A percentile compares a stretch with the other conserved stretches of the same genome.
phyloP scores from a whole-genome alignment of 768 basidiomycete genomes.

The Boletus fagicola region DNA sequence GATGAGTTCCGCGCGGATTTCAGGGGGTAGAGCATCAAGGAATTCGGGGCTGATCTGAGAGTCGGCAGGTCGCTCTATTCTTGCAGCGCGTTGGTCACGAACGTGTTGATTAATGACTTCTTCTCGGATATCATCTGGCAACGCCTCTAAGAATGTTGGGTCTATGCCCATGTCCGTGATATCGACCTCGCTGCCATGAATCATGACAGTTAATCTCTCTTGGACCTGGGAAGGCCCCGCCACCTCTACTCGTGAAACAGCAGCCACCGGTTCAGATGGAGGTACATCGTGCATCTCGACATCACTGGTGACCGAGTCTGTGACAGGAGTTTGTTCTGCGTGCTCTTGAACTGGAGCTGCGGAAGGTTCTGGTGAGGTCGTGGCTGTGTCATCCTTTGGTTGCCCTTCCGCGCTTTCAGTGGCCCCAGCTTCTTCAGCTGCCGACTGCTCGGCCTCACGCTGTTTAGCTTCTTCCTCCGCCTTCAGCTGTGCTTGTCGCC shows the following conservation, averaged over 20 bases:
- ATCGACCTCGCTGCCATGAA: slow-evolving; percentile 91
- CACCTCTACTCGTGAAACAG: slow-evolving; percentile 17
- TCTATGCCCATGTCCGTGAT: slow-evolving; percentile 99
- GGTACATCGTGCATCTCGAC: slow-evolving; percentile 50
- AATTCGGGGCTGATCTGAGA: slow-evolving; percentile 95
- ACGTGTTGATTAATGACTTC: slow-evolving; percentile 98
- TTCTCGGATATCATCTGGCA: slow-evolving; percentile 98
- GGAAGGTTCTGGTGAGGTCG: slow-evolving; percentile 12
- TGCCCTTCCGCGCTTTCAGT: slow-evolving; percentile 29
- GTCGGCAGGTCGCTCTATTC: slow-evolving; percentile 70
- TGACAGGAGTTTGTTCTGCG: slow-evolving; percentile 18
- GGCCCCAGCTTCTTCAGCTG: slow-evolving; percentile 35
- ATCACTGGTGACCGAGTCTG: slow-evolving; percentile 40
- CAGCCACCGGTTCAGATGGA: slow-evolving; percentile 19
- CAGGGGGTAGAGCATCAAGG: slow-evolving; percentile 92
- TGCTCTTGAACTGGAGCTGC: slow-evolving; percentile 11
- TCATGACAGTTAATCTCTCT: slow-evolving; percentile 80
- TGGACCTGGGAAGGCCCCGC: slow-evolving; percentile 38
- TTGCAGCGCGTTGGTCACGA: slow-evolving; percentile 81
- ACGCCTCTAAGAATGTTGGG: slow-evolving; percentile 93
- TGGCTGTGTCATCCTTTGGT: slow-evolving; percentile 14
- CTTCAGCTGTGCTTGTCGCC: slow-evolving; percentile 47
- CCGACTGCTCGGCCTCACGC: slow-evolving; percentile 35
- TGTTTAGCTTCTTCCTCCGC: slow-evolving; percentile 49
- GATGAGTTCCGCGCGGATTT: slow-evolving; percentile 94